These are phyloP conservation scores for Penicillium sp. DNA, from an alignment of 2,329 filamentous ascomycete genomes.

Conservation along the genomic window DNA sequence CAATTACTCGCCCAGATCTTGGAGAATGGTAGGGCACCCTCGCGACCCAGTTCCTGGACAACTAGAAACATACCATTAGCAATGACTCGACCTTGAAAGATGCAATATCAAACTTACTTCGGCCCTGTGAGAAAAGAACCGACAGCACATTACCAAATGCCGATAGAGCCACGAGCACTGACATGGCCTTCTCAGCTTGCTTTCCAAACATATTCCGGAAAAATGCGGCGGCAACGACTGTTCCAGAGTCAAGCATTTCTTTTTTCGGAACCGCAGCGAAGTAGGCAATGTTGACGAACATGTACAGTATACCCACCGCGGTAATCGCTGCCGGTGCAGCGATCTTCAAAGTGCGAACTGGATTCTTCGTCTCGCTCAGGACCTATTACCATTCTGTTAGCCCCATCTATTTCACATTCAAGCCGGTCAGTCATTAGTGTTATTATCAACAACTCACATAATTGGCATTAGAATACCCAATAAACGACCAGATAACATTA, in stretches of 20 bases:
- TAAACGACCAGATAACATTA: conserved; percentile 65
- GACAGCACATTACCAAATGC: conserved; percentile 66
- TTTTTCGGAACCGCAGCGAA: conserved; percentile 63
- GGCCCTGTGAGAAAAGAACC: conserved; percentile 55
- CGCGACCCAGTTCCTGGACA: conserved; percentile 66
- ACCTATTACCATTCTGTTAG: conserved; percentile 31
- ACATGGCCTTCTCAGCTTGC: conserved; percentile 60
- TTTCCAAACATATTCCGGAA: conserved; percentile 65
- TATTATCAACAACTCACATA: conserved; percentile 49
- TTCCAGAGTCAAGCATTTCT: conserved; percentile 58
- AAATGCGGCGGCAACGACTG: conserved; percentile 61
- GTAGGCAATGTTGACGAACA: conserved; percentile 63
- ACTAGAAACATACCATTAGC: conserved; percentile 27
- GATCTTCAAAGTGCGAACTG: conserved; percentile 61
- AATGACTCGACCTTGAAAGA: too few species aligned
- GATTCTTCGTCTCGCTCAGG: conserved; percentile 61
- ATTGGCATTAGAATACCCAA: conserved; percentile 66
- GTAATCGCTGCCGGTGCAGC: conserved; percentile 60
- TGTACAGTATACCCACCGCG: conserved; percentile 60
- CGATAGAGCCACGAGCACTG: conserved; percentile 63
- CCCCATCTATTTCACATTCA: too few species aligned
- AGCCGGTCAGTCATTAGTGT: too few species aligned
- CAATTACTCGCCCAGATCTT: conserved; percentile 71
- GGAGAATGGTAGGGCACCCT: conserved; percentile 69
- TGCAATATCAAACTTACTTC: conserved; percentile 41